Evolutionary conservation across 176 grass and related monocot genomes (phyloP).

Genomic region (Lolium perenne): DNA sequence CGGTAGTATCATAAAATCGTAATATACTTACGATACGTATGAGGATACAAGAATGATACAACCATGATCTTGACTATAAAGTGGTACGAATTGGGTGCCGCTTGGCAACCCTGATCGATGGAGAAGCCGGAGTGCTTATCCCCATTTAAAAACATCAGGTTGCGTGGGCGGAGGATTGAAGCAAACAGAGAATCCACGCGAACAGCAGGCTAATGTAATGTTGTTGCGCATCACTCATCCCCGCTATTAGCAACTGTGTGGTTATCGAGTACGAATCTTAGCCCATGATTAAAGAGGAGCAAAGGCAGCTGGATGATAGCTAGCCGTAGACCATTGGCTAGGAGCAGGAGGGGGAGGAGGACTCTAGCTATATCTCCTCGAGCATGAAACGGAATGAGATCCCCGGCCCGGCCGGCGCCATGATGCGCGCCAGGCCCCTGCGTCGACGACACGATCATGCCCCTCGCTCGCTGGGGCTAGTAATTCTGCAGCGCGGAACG

Average conservation of each 20-base stretch:
- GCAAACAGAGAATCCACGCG: conserved; percentile 47
- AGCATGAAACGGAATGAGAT: conserved; percentile 42
- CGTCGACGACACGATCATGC: conserved; percentile 68
- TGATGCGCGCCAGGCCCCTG: conserved; percentile 41
- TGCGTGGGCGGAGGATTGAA: conserved; percentile 56
- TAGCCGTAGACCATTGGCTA: not conserved
- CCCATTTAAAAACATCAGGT: not conserved
- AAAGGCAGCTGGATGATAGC: not conserved
- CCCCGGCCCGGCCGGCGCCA: conserved; percentile 46
- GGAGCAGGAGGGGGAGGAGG: not conserved
- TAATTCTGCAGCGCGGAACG: conserved; percentile 37
- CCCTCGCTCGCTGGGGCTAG: not conserved
- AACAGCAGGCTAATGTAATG: not conserved
- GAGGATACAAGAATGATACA: too few species aligned
- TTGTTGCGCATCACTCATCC: conserved; percentile 23
- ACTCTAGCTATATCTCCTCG: not conserved
- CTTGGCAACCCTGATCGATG: too few species aligned
- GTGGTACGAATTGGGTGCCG: too few species aligned
- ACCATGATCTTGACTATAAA: too few species aligned
- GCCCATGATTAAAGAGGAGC: conserved; percentile 52
- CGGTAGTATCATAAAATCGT: too few species aligned
- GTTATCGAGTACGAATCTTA: conserved; percentile 62
- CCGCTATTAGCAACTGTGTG: conserved; percentile 28
- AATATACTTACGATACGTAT: too few species aligned
- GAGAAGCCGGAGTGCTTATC: too few species aligned